These are phyloP conservation scores for Bombardia bombarda DNA, from an alignment of 495 filamentous ascomycete genomes.

Conservation along the genomic window DNA sequence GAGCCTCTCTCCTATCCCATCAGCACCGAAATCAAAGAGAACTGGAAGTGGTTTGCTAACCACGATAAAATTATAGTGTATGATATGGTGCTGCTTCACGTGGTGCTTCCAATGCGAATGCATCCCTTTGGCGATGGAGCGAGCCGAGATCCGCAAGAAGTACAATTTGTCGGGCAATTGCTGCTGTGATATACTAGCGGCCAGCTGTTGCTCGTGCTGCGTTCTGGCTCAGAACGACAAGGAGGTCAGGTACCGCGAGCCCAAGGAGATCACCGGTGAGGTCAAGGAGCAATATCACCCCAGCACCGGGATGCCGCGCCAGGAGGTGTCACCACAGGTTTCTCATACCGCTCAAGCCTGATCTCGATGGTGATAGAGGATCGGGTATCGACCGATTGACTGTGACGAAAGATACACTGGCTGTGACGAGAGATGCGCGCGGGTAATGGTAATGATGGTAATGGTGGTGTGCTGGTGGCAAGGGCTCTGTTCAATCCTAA, in stretches of 20 bases:
- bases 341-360: too few relatives aligned
- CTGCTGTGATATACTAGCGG: slow-evolving; percentile 25
- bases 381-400: too few relatives aligned
- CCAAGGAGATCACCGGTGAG: background rate
- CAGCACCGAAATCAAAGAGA: background rate
- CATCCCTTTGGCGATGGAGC: slow-evolving; percentile 33
- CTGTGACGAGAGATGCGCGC: too few relatives aligned
- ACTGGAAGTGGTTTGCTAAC: slow-evolving; percentile 2
- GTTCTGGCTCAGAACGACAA: slow-evolving; percentile 30
- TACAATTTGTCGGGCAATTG: slow-evolving; percentile 35
- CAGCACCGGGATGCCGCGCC: too few relatives aligned
- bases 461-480: too few relatives aligned
- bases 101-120: slow-evolving; percentile 25
- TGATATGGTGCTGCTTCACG: slow-evolving; percentile 26
- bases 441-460: too few relatives aligned
- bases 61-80: slow-evolving; percentile 18
- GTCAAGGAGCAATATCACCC: slow-evolving; percentile 21
- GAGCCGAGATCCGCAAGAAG: slow-evolving; percentile 31
- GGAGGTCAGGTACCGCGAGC: slow-evolving; percentile 21
- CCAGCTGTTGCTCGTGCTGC: slow-evolving; percentile 38
- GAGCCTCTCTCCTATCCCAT: background rate
- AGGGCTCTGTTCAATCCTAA: too few relatives aligned
- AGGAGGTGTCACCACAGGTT: too few relatives aligned
- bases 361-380: too few relatives aligned
- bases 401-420: too few relatives aligned